Conservation (phyloP, 148 eudicot species). For the Dianthus caryophyllus region DNA sequence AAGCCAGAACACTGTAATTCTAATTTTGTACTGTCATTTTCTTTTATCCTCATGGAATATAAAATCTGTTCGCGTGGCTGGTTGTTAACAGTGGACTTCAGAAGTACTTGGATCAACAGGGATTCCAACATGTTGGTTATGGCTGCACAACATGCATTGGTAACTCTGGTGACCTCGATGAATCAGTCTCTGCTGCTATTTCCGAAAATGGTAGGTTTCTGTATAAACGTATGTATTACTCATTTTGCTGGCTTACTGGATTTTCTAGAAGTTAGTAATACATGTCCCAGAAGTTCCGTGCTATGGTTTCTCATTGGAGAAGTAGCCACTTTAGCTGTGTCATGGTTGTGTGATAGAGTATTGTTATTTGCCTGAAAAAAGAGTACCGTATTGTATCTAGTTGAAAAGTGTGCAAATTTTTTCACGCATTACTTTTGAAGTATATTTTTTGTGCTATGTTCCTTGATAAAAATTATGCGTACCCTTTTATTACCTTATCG, state of each 20-base stretch:
- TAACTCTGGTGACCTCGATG: conserved; percentile 95
- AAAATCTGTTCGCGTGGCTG: neutral
- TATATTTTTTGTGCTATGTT: neutral
- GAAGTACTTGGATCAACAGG: conserved; percentile 82
- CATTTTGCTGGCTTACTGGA: too few relatives aligned
- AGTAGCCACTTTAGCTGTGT: neutral
- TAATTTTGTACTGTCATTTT: too few relatives aligned
- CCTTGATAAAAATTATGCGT: neutral
- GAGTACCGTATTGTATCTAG: neutral
- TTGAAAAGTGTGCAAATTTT: neutral
- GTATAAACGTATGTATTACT: neutral
- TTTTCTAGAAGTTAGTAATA: neutral
- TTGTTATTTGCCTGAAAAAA: neutral
- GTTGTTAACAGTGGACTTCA: conserved; percentile 68
- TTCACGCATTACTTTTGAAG: too few relatives aligned
- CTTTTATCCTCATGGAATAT: neutral
- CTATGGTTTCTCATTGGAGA: neutral
- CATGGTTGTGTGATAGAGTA: neutral
- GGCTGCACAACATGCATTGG: conserved; percentile 99
- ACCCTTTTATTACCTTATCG: neutral
- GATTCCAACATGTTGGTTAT: conserved; percentile 84
- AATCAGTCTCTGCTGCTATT: conserved; percentile 81
- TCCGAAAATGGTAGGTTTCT: conserved; percentile 63
- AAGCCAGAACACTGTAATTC: too few relatives aligned
- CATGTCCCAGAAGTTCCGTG: neutral